phyloP scores from a whole-genome alignment of 805 yeast species.

The Nakazawaea sp. region DNA sequence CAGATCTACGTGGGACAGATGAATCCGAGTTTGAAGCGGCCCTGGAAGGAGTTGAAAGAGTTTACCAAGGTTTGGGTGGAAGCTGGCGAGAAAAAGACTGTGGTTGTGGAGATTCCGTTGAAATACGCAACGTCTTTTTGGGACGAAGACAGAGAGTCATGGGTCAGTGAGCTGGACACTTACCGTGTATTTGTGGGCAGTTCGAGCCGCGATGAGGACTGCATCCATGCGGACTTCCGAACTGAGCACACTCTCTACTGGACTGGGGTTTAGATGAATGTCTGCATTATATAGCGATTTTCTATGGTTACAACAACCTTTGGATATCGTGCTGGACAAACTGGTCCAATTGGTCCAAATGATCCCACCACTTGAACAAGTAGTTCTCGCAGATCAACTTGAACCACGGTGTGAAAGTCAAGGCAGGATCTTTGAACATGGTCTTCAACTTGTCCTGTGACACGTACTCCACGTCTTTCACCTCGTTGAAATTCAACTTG shows the following conservation, averaged over 20 bases:
- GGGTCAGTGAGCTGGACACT: conserved; percentile 46
- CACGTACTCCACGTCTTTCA: conserved; percentile 74
- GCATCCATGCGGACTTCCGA: conserved; percentile 2
- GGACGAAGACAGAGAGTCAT: conserved; percentile 38
- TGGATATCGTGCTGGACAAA: conserved; percentile 41
- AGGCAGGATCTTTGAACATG: conserved; percentile 62
- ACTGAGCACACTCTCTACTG: conserved; percentile 10
- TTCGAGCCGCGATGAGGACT: conserved; percentile 14
- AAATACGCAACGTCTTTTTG: conserved; percentile 50
- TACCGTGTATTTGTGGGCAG: conserved; percentile 44
- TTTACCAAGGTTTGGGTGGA: conserved; percentile 40
- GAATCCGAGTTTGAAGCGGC: conserved; percentile 36
- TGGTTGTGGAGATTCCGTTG: conserved; percentile 29
- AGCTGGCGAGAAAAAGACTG: conserved; percentile 36
- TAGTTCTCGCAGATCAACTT: conserved; percentile 89
- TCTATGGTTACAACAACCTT: conserved; percentile 33
- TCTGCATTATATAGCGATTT: background rate
- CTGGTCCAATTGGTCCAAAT: conserved; percentile 49
- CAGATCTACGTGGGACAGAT: conserved; percentile 37
- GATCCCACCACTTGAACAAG: conserved; percentile 91
- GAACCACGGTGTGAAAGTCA: conserved; percentile 96
- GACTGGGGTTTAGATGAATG: conserved; percentile 10
- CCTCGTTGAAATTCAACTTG: conserved; percentile 72
- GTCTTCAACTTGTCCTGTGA: conserved; percentile 53
- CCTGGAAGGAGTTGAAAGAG: conserved; percentile 56